Conservation (phyloP, 2,329 filamentous ascomycete species). For the Trichothecium roseum region DNA sequence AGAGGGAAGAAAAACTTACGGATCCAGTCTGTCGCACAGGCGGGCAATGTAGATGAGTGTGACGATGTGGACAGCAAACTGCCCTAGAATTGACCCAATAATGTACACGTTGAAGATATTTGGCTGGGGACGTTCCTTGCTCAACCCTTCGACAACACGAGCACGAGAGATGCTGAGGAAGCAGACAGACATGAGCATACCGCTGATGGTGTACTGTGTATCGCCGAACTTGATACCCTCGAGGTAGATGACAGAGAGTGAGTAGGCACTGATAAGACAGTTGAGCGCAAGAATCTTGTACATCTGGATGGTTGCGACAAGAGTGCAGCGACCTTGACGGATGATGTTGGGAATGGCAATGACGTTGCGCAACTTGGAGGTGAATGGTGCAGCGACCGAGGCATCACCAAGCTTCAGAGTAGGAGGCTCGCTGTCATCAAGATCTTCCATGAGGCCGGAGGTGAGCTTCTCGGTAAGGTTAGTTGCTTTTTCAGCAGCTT, state of each 20-base stretch:
- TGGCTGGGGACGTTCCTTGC: conserved; percentile 92
- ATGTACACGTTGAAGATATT: conserved; percentile 99
- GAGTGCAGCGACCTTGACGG: conserved; percentile 90
- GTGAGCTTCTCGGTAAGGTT: conserved; percentile 81
- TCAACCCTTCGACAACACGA: conserved; percentile 87
- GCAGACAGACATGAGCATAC: conserved; percentile 99
- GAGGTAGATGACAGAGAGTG: conserved; percentile 87
- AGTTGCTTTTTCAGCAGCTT: conserved; percentile 61
- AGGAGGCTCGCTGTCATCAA: conserved; percentile 83
- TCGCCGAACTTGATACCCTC: conserved; percentile 99
- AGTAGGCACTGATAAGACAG: conserved; percentile 96
- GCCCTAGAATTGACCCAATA: conserved; percentile 91
- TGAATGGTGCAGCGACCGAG: conserved; percentile 94
- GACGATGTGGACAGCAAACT: conserved; percentile 91
- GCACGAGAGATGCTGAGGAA: conserved; percentile 98
- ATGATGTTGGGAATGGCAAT: conserved; percentile 97
- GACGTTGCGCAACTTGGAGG: conserved; percentile 93
- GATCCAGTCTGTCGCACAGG: conserved; percentile 76
- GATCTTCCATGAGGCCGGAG: conserved; percentile 80
- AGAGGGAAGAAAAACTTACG: conserved; percentile 47
- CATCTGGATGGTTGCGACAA: conserved; percentile 99
- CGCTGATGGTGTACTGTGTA: conserved; percentile 95
- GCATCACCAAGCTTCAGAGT: conserved; percentile 96
- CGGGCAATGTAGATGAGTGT: conserved; percentile 91
- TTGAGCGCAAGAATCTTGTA: conserved; percentile 99